Base-by-base conservation (phyloP, 306 rosid species). In the Fagus sylvatica region DNA sequence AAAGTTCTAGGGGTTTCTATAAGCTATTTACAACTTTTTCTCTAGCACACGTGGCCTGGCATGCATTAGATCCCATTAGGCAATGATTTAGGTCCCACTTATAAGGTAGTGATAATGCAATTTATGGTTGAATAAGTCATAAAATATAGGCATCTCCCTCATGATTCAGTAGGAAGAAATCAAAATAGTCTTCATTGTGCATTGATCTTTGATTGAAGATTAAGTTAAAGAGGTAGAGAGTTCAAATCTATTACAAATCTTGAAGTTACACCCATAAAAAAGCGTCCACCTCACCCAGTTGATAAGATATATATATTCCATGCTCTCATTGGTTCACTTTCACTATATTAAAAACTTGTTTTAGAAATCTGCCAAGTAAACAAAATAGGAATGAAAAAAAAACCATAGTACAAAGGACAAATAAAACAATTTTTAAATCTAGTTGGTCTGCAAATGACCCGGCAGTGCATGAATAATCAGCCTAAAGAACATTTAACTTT, bases 121-220 rank as follows among this genome's bases (percentile, higher is more conserved):
- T 22, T 22, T 19, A 55, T 2, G 9, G 32, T 46, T 9, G 51
- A 46, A 46, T 46, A 46, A 0, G 15, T 46, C 51, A 46, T 10
- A 2, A 46, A 46, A 46, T 46, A 9, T 46, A 13, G 13, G 2
- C 51, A 10, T 46, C 1, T 6, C 32, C 39, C 17, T 12, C 12
- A 6, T 0, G 43, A 64, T 34, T 64, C 69, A 2, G 19, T 15
- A 64, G 43, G 48, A 37, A 39, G 49, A 37, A 65, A 65, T 65
- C 46, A 7, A 11, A 17, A 13, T 3, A 37, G 10, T 39, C n/a
- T 3, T 7, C 49, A 37, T n/a, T 65, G 71, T 39, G 28, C 32
- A 65, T 33, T 65, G 33, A 28, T 10, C 46, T 65, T 65, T 65
- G 49, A 65, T 65, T 65, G 71, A 65, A 65, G 13, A 65, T 17